phyloP scores from a whole-genome alignment of 352 stramenopile species.

The Globisporangium sylvaticum region DNA sequence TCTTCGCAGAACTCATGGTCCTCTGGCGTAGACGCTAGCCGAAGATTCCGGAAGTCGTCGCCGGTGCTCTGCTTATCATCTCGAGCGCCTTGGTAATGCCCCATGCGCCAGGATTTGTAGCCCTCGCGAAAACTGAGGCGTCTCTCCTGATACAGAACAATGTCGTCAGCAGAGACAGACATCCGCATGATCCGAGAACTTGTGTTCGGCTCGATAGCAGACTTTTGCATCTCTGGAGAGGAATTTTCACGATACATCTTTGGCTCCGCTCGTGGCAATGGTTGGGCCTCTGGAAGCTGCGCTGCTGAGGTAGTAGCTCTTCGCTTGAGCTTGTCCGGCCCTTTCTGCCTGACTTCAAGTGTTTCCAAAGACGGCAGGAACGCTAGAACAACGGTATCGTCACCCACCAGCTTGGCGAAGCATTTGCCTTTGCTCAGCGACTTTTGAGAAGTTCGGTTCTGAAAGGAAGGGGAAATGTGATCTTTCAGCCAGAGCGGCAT shows the following conservation, averaged over 20 bases:
- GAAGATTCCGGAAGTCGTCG: conserved; percentile 42
- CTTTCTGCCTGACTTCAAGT: conserved; percentile 42
- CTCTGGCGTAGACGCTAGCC: conserved; percentile 50
- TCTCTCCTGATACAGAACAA: conserved; percentile 80
- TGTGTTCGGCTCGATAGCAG: conserved; percentile 18
- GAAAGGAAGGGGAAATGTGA: conserved; percentile 36
- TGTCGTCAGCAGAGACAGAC: conserved; percentile 78
- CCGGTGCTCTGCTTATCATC: conserved; percentile 64
- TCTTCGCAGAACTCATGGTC: conserved; percentile 80
- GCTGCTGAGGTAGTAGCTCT: conserved; percentile 4
- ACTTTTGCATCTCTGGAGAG: not conserved
- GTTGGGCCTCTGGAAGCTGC: conserved; percentile 1
- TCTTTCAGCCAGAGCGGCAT: conserved; percentile 75
- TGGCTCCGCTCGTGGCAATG: conserved; percentile 5
- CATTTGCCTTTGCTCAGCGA: conserved; percentile 74
- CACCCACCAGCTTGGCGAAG: conserved; percentile 78
- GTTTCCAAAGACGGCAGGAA: conserved; percentile 74
- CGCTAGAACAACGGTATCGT: conserved; percentile 67
- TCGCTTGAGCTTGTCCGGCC: conserved; percentile 1
- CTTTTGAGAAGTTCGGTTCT: conserved; percentile 29
- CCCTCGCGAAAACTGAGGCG: conserved; percentile 76
- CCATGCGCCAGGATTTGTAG: conserved; percentile 86
- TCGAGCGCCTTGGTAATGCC: conserved; percentile 62
- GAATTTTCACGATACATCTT: conserved; percentile 3
- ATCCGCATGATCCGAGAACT: conserved; percentile 43